Evolutionary conservation across 1,139 yeast genomes (phyloP).

Genomic region (Candida anutae): DNA sequence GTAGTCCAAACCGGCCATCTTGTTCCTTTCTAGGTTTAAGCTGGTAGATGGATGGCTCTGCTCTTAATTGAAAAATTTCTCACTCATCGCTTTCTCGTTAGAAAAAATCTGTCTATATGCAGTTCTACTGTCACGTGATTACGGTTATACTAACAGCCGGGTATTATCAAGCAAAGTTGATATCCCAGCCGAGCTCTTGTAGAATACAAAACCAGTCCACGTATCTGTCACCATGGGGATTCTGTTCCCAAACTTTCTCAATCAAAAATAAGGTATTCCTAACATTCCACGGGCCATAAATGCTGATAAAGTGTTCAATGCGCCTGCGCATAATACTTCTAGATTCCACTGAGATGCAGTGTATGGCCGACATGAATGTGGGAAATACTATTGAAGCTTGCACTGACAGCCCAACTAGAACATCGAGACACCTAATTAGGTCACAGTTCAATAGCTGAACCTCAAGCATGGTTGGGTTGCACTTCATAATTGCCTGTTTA

Average conservation of each 20-base stretch:
- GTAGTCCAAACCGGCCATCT: slow-evolving; percentile 71
- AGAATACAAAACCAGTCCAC: slow-evolving; percentile 65
- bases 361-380: slow-evolving; percentile 68
- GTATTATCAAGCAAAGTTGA: slow-evolving; percentile 52
- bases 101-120: not conserved
- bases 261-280: slow-evolving; percentile 51
- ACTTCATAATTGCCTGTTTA: slow-evolving; percentile 51
- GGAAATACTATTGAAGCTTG: slow-evolving; percentile 74
- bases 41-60: slow-evolving; percentile 1
- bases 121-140: slow-evolving; percentile 3
- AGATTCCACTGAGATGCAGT: slow-evolving; percentile 45
- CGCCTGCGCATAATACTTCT: slow-evolving; percentile 44
- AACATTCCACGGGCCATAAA: slow-evolving; percentile 65
- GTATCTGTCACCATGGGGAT: slow-evolving; percentile 28
- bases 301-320: slow-evolving; percentile 47
- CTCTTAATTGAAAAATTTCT: slow-evolving; percentile 9
- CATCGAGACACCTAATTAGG: slow-evolving; percentile 50
- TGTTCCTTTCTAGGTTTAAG: slow-evolving; percentile 3
- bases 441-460: slow-evolving; percentile 53
- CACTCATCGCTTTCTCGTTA: slow-evolving; percentile 12
- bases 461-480: slow-evolving; percentile 59
- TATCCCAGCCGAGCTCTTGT: slow-evolving; percentile 65
- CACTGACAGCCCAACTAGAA: slow-evolving; percentile 56
- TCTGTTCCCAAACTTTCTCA: slow-evolving; percentile 42
- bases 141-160: not conserved